Evolutionary conservation across 108 stramenopile genomes (phyloP), one percentile per base, ranked within the genome.

Genomic region (Cylindrotheca fusiformis): DNA sequence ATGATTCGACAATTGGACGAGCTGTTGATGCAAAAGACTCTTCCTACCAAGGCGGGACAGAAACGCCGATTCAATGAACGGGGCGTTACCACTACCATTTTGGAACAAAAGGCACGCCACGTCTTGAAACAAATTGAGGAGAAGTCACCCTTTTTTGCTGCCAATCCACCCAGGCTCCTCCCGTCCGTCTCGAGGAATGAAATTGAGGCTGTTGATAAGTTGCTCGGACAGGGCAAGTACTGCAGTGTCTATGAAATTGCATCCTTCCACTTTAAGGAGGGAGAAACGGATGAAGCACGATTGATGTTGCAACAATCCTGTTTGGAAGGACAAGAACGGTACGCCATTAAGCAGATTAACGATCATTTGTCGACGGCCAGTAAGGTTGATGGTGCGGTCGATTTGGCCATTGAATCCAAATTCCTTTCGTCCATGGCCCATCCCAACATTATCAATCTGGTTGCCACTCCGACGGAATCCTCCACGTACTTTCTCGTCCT

Each of bases 391-490:
- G 90, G 84, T 18, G 69, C 61, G 3, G 82, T 83, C 4, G 82
- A 83, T 48, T 32, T 82, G 21, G 81, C 73, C 4, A 48, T 76
- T 26, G 83, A 84, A 66, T 71, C 76, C 14, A 79, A 77, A 52
- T 75, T 70, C 52, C 49, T 84, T 5, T 53, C 73, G 2, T 31
- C 66, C 14, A 18, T 80, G 2, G 21, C 50, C 18, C 77, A 79
- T 60, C 77, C 77, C 19, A 78, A 88, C 67, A 85, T 88, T n/a
- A 78, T 88, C 61, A 76, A 67, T 6, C 58, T 88, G 22, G 58
- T 81, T 1, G 87, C 69, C 12, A 74, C 80, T 56, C 52, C 62
- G 14, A 59, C 79, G 2, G 58, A 45, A 36, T 76, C 60, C 2
- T 26, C 41, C 8, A 49, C 27, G 19, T 84, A 81, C 58, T 88